Percentiles rank a stretch among this genome's conserved stretches.
phyloP scores from a whole-genome alignment of 176 grass and related monocot genomes.

The Eragrostis curvula region DNA sequence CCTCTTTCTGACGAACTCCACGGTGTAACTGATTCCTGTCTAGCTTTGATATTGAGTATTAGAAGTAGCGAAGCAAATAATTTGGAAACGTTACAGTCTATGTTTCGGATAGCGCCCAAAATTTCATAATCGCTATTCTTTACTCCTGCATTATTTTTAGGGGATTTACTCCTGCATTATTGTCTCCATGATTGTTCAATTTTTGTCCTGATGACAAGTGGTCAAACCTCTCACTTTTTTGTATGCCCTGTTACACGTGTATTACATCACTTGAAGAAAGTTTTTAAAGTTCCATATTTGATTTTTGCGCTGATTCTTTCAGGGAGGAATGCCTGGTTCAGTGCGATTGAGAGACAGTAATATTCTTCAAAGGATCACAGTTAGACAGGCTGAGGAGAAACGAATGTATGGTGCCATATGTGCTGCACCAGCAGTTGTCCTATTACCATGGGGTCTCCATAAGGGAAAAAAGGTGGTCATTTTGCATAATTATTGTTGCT shows the following conservation, averaged over 20 bases:
- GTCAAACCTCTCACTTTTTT: background rate
- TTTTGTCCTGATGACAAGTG: background rate
- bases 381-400: slow-evolving; percentile 80
- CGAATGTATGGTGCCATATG: slow-evolving; percentile 93
- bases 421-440: slow-evolving; percentile 79
- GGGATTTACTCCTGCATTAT: background rate
- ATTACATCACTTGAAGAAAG: slow-evolving; percentile 3
- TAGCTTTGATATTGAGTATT: background rate
- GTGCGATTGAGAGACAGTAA: slow-evolving; percentile 80
- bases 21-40: no score
- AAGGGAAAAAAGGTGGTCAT: slow-evolving; percentile 72
- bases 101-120: background rate
- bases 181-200: background rate
- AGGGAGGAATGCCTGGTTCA: slow-evolving; percentile 97
- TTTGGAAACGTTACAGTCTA: background rate
- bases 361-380: slow-evolving; percentile 75
- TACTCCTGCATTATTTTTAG: background rate
- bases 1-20: background rate
- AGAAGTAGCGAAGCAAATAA: background rate
- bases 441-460: slow-evolving; percentile 88
- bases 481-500: slow-evolving; percentile 24
- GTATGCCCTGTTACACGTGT: slow-evolving; percentile 22
- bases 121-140: background rate
- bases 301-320: slow-evolving; percentile 21
- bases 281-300: slow-evolving; percentile 12